Evolutionary conservation across 768 basidiomycete genomes (phyloP), one percentile per base, ranked within the genome.

Genomic region (Galerina marginata): DNA sequence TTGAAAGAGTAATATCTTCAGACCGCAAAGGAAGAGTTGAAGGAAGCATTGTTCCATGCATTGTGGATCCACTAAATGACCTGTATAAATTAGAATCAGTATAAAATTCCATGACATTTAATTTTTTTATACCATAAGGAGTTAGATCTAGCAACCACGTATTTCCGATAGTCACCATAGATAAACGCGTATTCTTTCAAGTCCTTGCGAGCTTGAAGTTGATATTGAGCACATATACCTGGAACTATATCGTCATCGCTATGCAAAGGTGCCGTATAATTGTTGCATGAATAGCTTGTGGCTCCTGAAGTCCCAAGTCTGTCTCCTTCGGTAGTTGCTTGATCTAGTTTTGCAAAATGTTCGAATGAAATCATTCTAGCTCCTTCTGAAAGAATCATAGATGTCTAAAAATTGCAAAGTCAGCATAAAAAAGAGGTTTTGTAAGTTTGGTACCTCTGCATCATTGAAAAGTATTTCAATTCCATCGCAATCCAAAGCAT

Each of bases 381-480:
- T 3, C 26, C 40, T 12, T 54, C 39, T 20, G 39, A 54, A 6
- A 54, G 39, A 26, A 54, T 15, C 53, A 54, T 42, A 5, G 40
- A 54, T 20, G 39, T 39, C 53, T 54, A 42, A 6, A 40, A 38
- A 14, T 39, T 11, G 14, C 25, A 38, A 54, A 20, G 42, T n/a
- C 23, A 23, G 15, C 38, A 10, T 23, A 16, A 26, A 23, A 40
- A 43, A 43, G 14, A 54, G 38, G 3, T 6, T 7, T 6, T 3
- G n/a, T 10, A 14, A 23, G n/a, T 54, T 20, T 20, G 20, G 20
- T 54, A 54, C 53, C 39, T 54, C 53, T 20, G 53, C 53, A 23
- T 54, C 40, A 26, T 54, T 26, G 12, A 54, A 54, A 16, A 54
- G 42, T 43, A 39, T 39, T 16, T 54, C 25, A 23, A 54, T 43